These are phyloP conservation scores for Boechera retrofracta DNA, from an alignment of 345 rosid genomes.

Conservation along the genomic window DNA sequence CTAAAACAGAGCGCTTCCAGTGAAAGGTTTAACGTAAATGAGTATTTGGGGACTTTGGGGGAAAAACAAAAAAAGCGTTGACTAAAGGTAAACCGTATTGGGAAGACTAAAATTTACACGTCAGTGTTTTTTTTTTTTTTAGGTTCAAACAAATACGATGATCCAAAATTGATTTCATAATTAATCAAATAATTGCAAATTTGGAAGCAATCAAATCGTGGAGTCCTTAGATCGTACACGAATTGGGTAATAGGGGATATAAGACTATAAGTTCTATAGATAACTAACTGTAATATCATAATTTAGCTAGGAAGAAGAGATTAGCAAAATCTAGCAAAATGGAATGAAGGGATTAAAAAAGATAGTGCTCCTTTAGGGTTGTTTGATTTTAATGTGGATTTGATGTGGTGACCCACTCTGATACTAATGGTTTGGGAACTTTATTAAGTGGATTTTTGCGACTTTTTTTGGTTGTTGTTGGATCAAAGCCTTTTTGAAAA, in stretches of 20 bases:
- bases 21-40: conserved; percentile 41
- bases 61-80: conserved; percentile 22
- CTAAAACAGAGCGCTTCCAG: conserved; percentile 33
- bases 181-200: not conserved
- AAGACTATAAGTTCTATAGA: not conserved
- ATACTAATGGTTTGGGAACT: conserved; percentile 39
- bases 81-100: conserved; percentile 44
- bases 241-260: not conserved
- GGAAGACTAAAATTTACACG: conserved; percentile 35
- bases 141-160: conserved; percentile 8
- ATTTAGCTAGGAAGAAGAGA: not conserved
- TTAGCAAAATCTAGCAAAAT: conserved; percentile 29
- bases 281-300: not conserved
- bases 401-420: conserved; percentile 52
- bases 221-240: not conserved
- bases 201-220: not conserved
- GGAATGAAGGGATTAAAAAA: conserved; percentile 5
- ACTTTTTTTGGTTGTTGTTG: conserved; percentile 31
- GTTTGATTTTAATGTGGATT: conserved; percentile 45
- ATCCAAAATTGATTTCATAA: not conserved
- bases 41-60: conserved; percentile 5
- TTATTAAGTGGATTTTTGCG: conserved; percentile 38
- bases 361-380: conserved; percentile 38
- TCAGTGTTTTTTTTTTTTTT: conserved; percentile 10
- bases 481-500: conserved; percentile 26